Evolutionary conservation across 2,329 filamentous ascomycete genomes (phyloP).

Genomic region (Cadophora luteo-olivacea): DNA sequence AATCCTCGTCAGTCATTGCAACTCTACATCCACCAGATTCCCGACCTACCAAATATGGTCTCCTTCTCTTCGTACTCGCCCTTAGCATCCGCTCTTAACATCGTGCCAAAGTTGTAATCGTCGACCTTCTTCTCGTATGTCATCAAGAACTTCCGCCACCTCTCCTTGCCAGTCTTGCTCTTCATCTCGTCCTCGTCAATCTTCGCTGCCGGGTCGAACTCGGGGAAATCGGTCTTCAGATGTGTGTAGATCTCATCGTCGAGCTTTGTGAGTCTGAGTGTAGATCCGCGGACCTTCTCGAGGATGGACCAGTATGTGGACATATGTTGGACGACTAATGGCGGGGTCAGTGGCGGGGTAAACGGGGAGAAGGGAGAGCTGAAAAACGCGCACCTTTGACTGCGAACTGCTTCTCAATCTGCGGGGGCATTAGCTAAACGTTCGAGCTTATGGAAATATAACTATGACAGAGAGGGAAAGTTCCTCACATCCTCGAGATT

Average conservation of each 20-base stretch:
- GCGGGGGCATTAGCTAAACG: constrained; percentile 31
- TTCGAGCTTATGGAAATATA: neutral
- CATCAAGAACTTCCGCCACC: constrained; percentile 94
- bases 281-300: constrained; percentile 87
- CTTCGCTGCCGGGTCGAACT: constrained; percentile 82
- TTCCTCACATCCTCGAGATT: constrained; percentile 71
- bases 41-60: constrained; percentile 82
- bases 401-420: constrained; percentile 99
- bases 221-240: constrained; percentile 86
- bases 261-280: constrained; percentile 87
- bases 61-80: constrained; percentile 86
- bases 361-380: neutral
- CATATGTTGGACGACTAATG: constrained; percentile 85
- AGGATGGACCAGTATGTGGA: constrained; percentile 97
- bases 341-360: constrained; percentile 38
- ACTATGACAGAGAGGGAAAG: constrained; percentile 18
- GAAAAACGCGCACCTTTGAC: constrained; percentile 75
- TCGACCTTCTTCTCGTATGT: constrained; percentile 93
- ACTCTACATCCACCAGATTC: neutral
- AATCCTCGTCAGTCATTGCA: constrained; percentile 22
- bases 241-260: constrained; percentile 95
- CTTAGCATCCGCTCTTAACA: constrained; percentile 80
- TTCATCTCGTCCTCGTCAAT: constrained; percentile 97
- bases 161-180: constrained; percentile 92
- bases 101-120: constrained; percentile 98